Evolutionary conservation across 768 basidiomycete genomes (phyloP), one percentile per base, ranked within the genome.

Genomic region (Amanita rubescens): DNA sequence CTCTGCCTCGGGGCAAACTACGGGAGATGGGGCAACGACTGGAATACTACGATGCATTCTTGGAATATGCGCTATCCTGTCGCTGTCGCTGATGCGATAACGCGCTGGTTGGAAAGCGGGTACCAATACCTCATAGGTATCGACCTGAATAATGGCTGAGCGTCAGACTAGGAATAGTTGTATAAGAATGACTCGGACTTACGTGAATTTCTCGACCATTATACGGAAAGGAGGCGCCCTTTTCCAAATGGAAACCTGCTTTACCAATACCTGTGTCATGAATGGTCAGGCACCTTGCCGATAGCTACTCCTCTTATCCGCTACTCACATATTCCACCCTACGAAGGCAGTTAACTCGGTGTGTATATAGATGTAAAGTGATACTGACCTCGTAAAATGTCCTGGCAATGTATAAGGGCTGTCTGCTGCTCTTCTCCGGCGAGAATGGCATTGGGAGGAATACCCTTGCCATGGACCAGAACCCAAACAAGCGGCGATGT

Each of bases 401-500:
- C 47, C 60, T 59, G 45, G 60, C 60, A 19, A 62, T 59, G 24
- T 55, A 62, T 30, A 62, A 38, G 10, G 60, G 59, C 43, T 56
- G 57, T 10, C 60, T 55, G 17, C 51, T n/a, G 59, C 35, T 59
- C 58, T 49, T 62, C 60, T 20, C 60, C 60, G 7, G 55, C 60
- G 38, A 62, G 37, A 35, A 62, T 56, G 17, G 60, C 60, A 52
- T 62, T 62, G 1, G 53, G 49, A 25, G 60, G 60, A 25, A 62
- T 58, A 11, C 56, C 47, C 39, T 59, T 62, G n/a, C 59, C 59
- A 17, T 49, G 54, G 6, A 62, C 58, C 32, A 59, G 33, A 34
- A 62, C 62, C 62, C 62, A 63, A 45, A 58, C 62, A n/a, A 63
- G 49, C 2, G 62, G 62, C 7, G 58, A 54, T 5, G 56, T 49